A percentile compares a stretch with the other conserved stretches of the same genome.
phyloP scores from a whole-genome alignment of 352 stramenopile genomes.

The Globisporangium orthogonon region DNA sequence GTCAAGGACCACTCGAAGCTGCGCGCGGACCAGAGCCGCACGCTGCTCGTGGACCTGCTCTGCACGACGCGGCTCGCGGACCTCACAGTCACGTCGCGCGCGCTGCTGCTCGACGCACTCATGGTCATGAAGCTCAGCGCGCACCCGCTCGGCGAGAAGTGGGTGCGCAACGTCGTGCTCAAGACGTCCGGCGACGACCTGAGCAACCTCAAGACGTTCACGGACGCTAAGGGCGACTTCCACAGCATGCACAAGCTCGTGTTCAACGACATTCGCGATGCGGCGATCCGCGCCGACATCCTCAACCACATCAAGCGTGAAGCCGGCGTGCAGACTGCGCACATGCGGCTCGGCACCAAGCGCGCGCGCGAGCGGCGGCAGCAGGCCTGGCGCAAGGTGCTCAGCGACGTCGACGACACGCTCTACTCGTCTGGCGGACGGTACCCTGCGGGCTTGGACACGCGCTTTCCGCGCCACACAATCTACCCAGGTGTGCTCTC shows the following conservation, averaged over 20 bases:
- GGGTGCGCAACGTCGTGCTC: conserved; percentile 95
- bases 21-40: conserved; percentile 82
- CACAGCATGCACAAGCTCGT: conserved; percentile 97
- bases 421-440: conserved; percentile 93
- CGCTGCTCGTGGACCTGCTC: conserved; percentile 93
- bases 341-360: conserved; percentile 90
- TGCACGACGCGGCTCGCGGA: conserved; percentile 90
- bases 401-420: conserved; percentile 98
- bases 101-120: conserved; percentile 93
- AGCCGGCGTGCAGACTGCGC: conserved; percentile 90
- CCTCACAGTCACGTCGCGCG: conserved; percentile 89
- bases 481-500: conserved; percentile 97
- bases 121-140: conserved; percentile 97
- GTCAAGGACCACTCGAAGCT: conserved; percentile 90
- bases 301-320: conserved; percentile 94
- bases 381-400: conserved; percentile 96
- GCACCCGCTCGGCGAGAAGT: conserved; percentile 92
- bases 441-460: conserved; percentile 95
- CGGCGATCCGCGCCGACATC: conserved; percentile 89
- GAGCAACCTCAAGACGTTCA: conserved; percentile 95
- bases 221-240: conserved; percentile 95
- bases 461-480: conserved; percentile 87
- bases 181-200: conserved; percentile 95
- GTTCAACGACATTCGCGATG: conserved; percentile 93
- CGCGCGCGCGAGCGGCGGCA: conserved; percentile 66